Conservation (phyloP, 441 rosid genomes). For the Pelargonium citronellum region DNA sequence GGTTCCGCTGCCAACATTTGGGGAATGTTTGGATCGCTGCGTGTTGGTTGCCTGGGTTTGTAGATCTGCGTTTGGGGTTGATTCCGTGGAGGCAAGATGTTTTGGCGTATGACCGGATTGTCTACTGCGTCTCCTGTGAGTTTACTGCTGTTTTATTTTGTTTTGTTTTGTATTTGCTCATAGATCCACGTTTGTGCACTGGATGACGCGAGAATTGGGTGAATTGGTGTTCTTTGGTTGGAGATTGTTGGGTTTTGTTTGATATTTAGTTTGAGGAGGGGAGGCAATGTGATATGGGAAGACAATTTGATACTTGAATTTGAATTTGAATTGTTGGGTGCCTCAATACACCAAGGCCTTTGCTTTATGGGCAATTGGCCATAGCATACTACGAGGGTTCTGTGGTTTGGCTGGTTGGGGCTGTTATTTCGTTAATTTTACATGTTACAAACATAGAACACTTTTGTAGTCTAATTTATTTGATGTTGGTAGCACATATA, state of each 20-base stretch:
- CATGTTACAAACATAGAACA: not conserved
- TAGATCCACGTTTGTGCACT: not conserved
- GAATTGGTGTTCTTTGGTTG: not conserved
- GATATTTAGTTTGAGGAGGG: not conserved
- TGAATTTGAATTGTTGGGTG: not conserved
- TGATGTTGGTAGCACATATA: no score
- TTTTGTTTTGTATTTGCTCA: not conserved
- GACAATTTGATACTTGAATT: not conserved
- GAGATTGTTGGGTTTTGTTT: not conserved
- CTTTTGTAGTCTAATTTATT: not conserved
- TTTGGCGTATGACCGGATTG: conserved; percentile 93
- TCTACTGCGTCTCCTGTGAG: conserved; percentile 92
- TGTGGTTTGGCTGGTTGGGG: not conserved
- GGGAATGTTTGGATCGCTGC: conserved; percentile 9
- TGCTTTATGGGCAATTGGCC: not conserved
- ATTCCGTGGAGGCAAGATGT: conserved; percentile 43
- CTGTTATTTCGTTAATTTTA: not conserved
- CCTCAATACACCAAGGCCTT: not conserved
- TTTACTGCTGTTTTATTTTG: conserved; percentile 8
- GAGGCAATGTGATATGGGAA: not conserved
- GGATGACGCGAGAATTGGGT: not conserved
- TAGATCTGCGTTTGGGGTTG: conserved; percentile 6
- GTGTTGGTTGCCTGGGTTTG: conserved; percentile 4
- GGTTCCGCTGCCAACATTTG: not conserved
- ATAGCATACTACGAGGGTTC: not conserved